These are phyloP conservation scores for Viridothelium virens DNA, from an alignment of 495 filamentous ascomycete genomes.

Conservation along the genomic window DNA sequence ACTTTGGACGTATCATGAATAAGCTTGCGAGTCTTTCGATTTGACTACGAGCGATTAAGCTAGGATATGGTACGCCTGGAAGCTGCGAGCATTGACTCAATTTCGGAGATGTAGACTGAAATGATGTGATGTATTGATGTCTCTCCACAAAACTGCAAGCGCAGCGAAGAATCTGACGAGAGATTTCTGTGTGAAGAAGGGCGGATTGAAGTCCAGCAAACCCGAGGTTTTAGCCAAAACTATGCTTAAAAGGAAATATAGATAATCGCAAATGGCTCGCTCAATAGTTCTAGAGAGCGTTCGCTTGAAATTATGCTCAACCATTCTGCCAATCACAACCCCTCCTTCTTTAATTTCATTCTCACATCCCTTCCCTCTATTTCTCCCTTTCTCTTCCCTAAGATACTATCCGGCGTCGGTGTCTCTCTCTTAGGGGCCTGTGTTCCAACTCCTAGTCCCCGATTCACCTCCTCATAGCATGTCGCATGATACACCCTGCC, in stretches of 20 bases:
- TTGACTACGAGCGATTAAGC: background rate
- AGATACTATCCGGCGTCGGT: conserved; percentile 30
- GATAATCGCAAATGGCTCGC: no score
- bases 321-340: background rate
- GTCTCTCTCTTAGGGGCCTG: conserved; percentile 19
- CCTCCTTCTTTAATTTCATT: conserved; percentile 20
- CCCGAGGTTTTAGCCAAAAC: no score
- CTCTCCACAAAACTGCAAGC: no score
- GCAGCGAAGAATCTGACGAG: no score
- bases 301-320: background rate
- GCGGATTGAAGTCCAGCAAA: no score
- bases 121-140: background rate
- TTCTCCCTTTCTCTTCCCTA: conserved; percentile 39
- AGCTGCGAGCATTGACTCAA: no score
- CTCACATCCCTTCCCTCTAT: conserved; percentile 14
- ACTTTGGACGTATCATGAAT: background rate
- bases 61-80: no score
- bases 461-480: conserved; percentile 77
- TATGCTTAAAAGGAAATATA: no score
- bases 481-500: conserved; percentile 79
- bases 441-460: conserved; percentile 33
- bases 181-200: no score
- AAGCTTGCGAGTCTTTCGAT: background rate
- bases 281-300: no score
- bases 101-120: background rate